These are phyloP conservation scores for Debaryomyces nepalensis DNA, from an alignment of 1,139 yeast species.

Conservation along the genomic window DNA sequence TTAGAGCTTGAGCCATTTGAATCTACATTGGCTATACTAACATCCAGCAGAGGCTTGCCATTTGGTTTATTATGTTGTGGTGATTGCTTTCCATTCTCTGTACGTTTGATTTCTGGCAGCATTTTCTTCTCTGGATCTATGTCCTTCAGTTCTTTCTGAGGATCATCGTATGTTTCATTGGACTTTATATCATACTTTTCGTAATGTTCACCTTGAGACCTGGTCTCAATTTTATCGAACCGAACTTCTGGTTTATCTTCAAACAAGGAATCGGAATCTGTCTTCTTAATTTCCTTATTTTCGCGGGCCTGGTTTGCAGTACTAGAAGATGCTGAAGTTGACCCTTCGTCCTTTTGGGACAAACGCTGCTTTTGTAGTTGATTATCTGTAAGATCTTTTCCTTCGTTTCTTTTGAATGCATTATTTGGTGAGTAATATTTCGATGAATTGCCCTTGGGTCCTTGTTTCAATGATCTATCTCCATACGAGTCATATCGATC, in stretches of 20 bases:
- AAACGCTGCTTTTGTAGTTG: too few species aligned
- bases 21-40: too few species aligned
- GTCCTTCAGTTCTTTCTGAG: too few species aligned
- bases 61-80: too few species aligned
- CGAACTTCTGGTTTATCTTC: constrained; percentile 13
- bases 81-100: background rate
- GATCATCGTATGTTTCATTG: too few species aligned
- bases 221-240: constrained; percentile 10
- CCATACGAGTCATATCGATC: constrained; percentile 23
- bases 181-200: background rate
- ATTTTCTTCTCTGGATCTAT: too few species aligned
- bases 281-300: background rate
- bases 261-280: constrained; percentile 4
- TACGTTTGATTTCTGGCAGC: too few species aligned
- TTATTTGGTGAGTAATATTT: background rate
- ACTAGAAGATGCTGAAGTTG: too few species aligned
- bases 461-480: constrained; percentile 12
- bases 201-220: too few species aligned
- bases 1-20: too few species aligned
- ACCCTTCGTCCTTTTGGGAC: too few species aligned
- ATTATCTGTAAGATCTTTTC: background rate
- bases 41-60: too few species aligned
- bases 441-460: background rate
- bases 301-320: background rate
- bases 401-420: background rate